Conservation (phyloP, 768 basidiomycete species). For the Amanita jacksonii region DNA sequence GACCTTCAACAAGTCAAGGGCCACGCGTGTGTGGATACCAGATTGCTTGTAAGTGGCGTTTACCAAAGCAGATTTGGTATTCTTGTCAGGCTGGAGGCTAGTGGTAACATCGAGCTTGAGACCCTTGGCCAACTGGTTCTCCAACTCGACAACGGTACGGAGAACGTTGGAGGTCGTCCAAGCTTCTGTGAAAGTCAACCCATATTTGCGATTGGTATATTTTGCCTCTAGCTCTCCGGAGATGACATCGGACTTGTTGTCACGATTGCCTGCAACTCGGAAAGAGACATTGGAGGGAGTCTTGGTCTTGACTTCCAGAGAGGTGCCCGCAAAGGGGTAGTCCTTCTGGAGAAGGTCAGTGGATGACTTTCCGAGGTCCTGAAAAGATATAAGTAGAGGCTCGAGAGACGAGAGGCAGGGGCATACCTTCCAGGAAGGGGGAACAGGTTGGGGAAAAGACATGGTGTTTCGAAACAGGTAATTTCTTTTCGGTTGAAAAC, state of each 20-base stretch:
- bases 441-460: slow-evolving; percentile 93
- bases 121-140: slow-evolving; percentile 95
- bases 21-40: slow-evolving; percentile 83
- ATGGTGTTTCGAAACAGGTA: slow-evolving; percentile 32
- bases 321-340: slow-evolving; percentile 67
- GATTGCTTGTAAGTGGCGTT: slow-evolving; percentile 92
- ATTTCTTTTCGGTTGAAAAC: background rate
- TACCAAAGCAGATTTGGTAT: slow-evolving; percentile 74
- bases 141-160: slow-evolving; percentile 86
- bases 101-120: slow-evolving; percentile 91
- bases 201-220: slow-evolving; percentile 85
- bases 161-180: slow-evolving; percentile 96
- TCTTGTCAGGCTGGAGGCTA: slow-evolving; percentile 79
- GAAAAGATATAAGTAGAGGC: slow-evolving; percentile 9
- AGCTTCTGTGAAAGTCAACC: slow-evolving; percentile 86
- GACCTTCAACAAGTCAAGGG: slow-evolving; percentile 93
- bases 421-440: slow-evolving; percentile 90
- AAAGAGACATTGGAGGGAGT: slow-evolving; percentile 87
- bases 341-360: slow-evolving; percentile 91
- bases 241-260: slow-evolving; percentile 66
- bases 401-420: background rate
- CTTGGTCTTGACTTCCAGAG: slow-evolving; percentile 82
- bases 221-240: slow-evolving; percentile 92
- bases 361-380: slow-evolving; percentile 97
- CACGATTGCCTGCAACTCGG: slow-evolving; percentile 82